Evolutionary conservation across 176 grass and related monocot species (phyloP).

Genomic region (Aegilops umbellulata): DNA sequence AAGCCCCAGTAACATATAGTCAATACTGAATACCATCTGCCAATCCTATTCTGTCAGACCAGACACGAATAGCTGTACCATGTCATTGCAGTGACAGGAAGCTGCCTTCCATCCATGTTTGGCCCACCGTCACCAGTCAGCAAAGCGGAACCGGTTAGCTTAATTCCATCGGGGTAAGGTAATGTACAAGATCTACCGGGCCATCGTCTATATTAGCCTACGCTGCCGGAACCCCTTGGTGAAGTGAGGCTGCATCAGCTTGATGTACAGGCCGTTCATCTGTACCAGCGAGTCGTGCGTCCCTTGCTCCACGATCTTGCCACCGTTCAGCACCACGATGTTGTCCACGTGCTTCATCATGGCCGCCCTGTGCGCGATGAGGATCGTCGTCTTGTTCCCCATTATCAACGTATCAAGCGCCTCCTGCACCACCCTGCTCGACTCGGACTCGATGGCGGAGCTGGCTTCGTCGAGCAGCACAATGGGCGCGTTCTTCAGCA

Average conservation of each 20-base stretch:
- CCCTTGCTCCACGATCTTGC: slow-evolving; percentile 94
- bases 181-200: too few relatives aligned
- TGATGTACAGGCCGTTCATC: slow-evolving; percentile 86
- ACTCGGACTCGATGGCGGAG: slow-evolving; percentile 92
- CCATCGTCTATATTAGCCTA: slow-evolving; percentile 59
- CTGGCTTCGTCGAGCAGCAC: slow-evolving; percentile 91
- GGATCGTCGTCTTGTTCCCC: slow-evolving; percentile 96
- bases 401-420: slow-evolving; percentile 90
- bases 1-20: too few relatives aligned
- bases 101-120: too few relatives aligned
- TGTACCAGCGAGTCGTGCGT: slow-evolving; percentile 80
- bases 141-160: too few relatives aligned
- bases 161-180: too few relatives aligned
- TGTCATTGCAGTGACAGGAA: too few relatives aligned
- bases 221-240: slow-evolving; percentile 87
- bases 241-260: slow-evolving; percentile 98
- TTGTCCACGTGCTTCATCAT: slow-evolving; percentile 99
- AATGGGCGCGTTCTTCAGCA: slow-evolving; percentile 96
- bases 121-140: too few relatives aligned
- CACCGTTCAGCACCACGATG: slow-evolving; percentile 87
- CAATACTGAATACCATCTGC: too few relatives aligned
- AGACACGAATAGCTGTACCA: too few relatives aligned
- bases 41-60: too few relatives aligned
- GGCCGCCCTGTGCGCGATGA: slow-evolving; percentile 76
- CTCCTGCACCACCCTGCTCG: slow-evolving; percentile 93